Percentiles rank a stretch among this genome's conserved stretches.
phyloP scores from a whole-genome alignment of 805 yeast genomes.

The Yamadazyma olivae region DNA sequence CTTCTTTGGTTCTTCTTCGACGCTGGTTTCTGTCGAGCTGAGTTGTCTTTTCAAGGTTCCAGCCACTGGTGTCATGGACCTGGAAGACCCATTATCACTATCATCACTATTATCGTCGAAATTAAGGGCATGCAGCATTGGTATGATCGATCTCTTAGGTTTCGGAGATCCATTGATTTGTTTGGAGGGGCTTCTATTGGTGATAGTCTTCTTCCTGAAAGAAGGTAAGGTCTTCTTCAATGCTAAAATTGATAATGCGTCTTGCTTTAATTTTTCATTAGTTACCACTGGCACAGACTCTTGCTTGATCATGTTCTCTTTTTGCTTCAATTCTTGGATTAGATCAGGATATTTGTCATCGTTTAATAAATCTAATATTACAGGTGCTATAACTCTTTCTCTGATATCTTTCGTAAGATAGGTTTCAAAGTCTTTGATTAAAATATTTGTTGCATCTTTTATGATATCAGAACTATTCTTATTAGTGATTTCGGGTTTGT shows the following conservation, averaged over 20 bases:
- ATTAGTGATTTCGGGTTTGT: constrained; percentile 13
- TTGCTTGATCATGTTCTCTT: constrained; percentile 17
- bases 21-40: constrained; percentile 21
- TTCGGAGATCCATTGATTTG: neutral
- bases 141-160: constrained; percentile 35
- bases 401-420: constrained; percentile 69
- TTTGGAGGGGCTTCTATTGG: constrained; percentile 18
- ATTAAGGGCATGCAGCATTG: constrained; percentile 55
- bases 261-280: constrained; percentile 16
- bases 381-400: constrained; percentile 69
- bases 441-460: constrained; percentile 55
- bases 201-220: constrained; percentile 30
- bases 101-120: constrained; percentile 35
- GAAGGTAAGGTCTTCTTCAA: constrained; percentile 17
- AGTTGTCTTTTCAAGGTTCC: constrained; percentile 26
- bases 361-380: constrained; percentile 57
- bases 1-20: constrained; percentile 20
- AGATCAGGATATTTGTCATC: constrained; percentile 57
- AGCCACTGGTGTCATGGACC: constrained; percentile 34
- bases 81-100: constrained; percentile 33
- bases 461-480: constrained; percentile 31
- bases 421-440: constrained; percentile 61
- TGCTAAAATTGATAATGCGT: constrained; percentile 23
- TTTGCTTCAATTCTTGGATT: constrained; percentile 31
- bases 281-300: constrained; percentile 14